These are phyloP conservation scores for Aspergillus conjunctus DNA, from an alignment of 495 filamentous ascomycete genomes.

Conservation along the genomic window DNA sequence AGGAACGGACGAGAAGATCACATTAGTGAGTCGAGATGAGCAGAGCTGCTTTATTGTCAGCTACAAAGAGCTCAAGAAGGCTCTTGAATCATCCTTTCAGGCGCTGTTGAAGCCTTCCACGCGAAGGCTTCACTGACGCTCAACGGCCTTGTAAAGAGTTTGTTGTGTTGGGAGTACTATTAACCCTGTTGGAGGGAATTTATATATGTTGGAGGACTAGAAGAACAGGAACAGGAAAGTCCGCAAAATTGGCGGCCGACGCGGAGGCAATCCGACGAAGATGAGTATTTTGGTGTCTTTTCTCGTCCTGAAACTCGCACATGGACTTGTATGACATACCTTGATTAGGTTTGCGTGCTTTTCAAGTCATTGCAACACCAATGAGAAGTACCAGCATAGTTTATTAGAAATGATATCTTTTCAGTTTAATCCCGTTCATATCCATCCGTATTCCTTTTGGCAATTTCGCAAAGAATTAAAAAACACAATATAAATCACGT, in stretches of 20 bases:
- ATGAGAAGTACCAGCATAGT: constrained; percentile 6
- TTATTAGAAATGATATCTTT: constrained; percentile 17
- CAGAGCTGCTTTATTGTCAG: constrained; percentile 82
- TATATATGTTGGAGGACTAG: constrained; percentile 21
- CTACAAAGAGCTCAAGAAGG: constrained; percentile 84
- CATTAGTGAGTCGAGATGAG: constrained; percentile 83
- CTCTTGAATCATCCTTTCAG: constrained; percentile 74
- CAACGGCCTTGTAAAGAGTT: not conserved
- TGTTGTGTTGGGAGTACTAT: not conserved
- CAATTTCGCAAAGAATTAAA: not conserved
- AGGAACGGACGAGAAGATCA: constrained; percentile 81
- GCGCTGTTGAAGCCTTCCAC: constrained; percentile 65
- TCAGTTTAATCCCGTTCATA: not conserved
- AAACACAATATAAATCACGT: not conserved
- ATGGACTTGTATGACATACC: constrained; percentile 3
- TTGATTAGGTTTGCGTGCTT: not conserved
- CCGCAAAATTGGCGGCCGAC: not conserved
- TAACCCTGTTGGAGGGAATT: not conserved
- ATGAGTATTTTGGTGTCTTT: not conserved
- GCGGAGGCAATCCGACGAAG: not conserved
- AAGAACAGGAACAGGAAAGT: not conserved
- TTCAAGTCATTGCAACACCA: constrained; percentile 12
- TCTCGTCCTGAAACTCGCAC: not conserved
- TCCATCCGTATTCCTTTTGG: not conserved
- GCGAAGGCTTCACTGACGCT: constrained; percentile 44